These are phyloP conservation scores for Globisporangium uncinulatum DNA, from an alignment of 352 stramenopile species.

Conservation along the genomic window DNA sequence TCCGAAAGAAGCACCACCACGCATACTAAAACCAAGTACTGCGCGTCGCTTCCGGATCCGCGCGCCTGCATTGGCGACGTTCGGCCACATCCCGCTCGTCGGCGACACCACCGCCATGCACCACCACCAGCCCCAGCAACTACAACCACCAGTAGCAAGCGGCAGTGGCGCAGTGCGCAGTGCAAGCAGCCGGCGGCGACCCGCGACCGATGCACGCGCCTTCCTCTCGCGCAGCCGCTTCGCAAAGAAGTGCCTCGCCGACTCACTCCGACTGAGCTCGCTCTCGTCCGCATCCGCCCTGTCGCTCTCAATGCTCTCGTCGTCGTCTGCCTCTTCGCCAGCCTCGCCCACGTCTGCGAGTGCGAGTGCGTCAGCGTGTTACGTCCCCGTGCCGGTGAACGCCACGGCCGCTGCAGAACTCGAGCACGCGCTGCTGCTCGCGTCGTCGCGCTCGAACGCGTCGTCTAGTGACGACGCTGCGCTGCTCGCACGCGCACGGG, in stretches of 20 bases:
- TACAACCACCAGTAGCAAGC: too few relatives aligned
- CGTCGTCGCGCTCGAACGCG: constrained; percentile 29
- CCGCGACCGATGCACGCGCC: not conserved
- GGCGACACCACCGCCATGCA: not conserved
- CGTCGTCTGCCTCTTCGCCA: not conserved
- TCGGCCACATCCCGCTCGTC: not conserved
- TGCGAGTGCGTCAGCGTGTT: constrained; percentile 4
- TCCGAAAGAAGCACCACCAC: not conserved
- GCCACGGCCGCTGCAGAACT: constrained; percentile 12
- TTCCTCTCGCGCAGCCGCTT: constrained; percentile 12
- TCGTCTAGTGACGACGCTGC: constrained; percentile 24
- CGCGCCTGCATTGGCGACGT: not conserved
- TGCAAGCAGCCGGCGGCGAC: not conserved
- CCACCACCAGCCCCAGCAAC: not conserved
- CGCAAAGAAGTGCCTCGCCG: constrained; percentile 6
- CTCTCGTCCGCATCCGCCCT: not conserved
- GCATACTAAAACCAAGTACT: not conserved
- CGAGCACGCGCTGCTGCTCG: constrained; percentile 23
- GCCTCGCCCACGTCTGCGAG: too few relatives aligned
- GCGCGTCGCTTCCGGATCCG: not conserved
- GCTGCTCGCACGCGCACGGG: constrained; percentile 24
- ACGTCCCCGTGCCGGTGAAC: constrained; percentile 6
- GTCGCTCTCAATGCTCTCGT: not conserved
- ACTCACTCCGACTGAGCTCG: constrained; percentile 9
- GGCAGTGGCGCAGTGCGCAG: not conserved